Evolutionary conservation across 139 green algal species (phyloP).

Genomic region (Mychonastes homosphaera): DNA sequence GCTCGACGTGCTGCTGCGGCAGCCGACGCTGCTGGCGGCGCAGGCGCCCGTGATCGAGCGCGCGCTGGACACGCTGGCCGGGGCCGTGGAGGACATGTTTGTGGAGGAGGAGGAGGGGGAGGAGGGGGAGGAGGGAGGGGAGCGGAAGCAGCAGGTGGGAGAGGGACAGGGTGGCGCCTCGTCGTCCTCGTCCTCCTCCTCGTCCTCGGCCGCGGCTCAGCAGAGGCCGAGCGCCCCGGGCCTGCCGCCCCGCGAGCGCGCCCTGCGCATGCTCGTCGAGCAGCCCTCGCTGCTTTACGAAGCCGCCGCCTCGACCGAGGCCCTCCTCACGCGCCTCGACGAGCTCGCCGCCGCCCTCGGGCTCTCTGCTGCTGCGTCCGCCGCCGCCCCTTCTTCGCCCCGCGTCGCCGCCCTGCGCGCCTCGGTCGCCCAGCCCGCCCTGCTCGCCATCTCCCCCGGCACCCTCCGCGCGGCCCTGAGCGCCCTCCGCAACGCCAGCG

Average conservation of each 20-base stretch:
- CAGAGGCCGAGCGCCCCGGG: constrained; percentile 17
- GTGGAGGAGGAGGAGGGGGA: background rate
- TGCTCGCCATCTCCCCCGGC: background rate
- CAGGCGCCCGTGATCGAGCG: constrained; percentile 14
- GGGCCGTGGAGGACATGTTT: background rate
- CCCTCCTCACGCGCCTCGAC: constrained; percentile 17
- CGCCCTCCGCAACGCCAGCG: constrained; percentile 21
- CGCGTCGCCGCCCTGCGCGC: background rate
- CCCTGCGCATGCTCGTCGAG: constrained; percentile 21
- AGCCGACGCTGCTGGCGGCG: constrained; percentile 33
- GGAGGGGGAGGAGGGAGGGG: background rate
- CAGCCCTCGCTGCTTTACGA: constrained; percentile 34
- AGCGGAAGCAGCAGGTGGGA: background rate
- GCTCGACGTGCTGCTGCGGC: constrained; percentile 18
- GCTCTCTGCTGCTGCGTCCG: background rate
- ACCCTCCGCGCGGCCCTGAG: background rate
- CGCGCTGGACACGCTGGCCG: background rate
- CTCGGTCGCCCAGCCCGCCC: background rate
- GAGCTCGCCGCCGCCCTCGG: constrained; percentile 20
- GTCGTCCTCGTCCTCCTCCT: background rate
- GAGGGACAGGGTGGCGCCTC: background rate
- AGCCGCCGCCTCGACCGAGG: constrained; percentile 20
- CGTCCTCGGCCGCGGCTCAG: background rate
- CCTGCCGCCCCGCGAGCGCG: background rate
- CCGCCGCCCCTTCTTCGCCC: background rate